Conservation (phyloP, 2,329 filamentous ascomycete genomes). For the Fusarium aywerte region DNA sequence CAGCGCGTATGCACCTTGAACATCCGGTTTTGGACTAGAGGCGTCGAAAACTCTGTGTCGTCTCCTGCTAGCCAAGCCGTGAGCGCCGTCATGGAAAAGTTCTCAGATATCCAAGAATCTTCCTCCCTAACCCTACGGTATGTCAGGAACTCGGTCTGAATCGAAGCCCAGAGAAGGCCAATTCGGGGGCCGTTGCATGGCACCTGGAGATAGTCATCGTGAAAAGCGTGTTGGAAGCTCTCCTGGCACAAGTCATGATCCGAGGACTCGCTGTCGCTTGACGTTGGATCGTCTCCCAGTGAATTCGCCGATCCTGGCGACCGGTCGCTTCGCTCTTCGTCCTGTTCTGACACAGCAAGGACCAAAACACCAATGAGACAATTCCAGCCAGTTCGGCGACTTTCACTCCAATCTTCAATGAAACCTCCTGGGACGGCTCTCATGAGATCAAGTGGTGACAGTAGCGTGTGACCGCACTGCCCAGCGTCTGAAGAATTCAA, state of each 20-base stretch:
- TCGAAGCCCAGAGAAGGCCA: not conserved
- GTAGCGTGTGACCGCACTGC: accelerated
- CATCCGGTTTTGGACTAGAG: not conserved
- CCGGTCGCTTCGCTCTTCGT: no score
- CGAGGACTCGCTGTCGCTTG: no score
- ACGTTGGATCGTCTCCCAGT: no score
- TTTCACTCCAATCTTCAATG: not conserved
- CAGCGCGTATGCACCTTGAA: not conserved
- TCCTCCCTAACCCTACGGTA: slow-evolving; percentile 4
- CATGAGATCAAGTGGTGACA: not conserved
- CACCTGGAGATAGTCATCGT: no score
- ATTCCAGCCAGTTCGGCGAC: not conserved
- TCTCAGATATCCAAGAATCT: slow-evolving; percentile 13
- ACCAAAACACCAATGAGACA: not conserved
- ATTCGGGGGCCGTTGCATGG: no score
- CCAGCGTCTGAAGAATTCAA: not conserved
- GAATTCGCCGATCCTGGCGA: no score
- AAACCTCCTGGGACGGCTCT: not conserved
- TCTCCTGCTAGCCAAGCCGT: slow-evolving; percentile 2
- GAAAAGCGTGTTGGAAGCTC: no score
- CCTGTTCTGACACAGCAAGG: no score
- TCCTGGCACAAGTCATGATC: no score
- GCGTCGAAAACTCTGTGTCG: not conserved
- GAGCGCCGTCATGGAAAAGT: slow-evolving; percentile 7
- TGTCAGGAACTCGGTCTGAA: slow-evolving; percentile 27